A percentile compares a stretch with the other conserved stretches of the same genome.
Conservation (phyloP, 2,329 filamentous ascomycete species). For the Botrytis paeoniae region DNA sequence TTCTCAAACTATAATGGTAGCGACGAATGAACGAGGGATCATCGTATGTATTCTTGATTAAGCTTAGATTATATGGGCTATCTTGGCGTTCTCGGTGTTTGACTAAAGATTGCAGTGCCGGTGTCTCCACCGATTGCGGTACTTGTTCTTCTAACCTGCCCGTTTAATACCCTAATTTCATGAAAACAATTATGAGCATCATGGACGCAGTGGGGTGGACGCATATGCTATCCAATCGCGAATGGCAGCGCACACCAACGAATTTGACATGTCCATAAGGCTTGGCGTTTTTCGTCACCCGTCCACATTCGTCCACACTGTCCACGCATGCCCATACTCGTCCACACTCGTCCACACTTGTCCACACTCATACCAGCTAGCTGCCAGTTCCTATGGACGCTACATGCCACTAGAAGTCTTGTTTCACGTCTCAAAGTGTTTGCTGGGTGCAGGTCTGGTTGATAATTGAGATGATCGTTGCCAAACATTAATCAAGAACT, state of each 20-base stretch:
- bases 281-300: no score
- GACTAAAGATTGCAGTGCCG: not conserved
- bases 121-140: not conserved
- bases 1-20: not conserved
- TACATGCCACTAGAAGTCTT: no score
- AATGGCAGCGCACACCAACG: no score
- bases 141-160: not conserved
- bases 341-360: not conserved
- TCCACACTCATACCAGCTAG: not conserved
- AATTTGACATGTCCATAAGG: no score
- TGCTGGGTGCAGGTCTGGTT: not conserved
- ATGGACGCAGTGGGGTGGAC: no score
- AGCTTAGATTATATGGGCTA: not conserved
- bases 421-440: not conserved
- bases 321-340: no score
- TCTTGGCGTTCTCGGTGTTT: not conserved
- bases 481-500: not conserved
- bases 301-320: no score
- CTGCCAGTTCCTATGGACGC: not conserved
- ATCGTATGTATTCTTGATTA: not conserved
- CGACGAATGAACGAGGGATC: no score
- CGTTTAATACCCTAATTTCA: not conserved
- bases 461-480: not conserved
- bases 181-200: not conserved
- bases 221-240: no score